Base-by-base conservation (phyloP, 306 rosid genomes). In the Hylodesmum podocarpum region DNA sequence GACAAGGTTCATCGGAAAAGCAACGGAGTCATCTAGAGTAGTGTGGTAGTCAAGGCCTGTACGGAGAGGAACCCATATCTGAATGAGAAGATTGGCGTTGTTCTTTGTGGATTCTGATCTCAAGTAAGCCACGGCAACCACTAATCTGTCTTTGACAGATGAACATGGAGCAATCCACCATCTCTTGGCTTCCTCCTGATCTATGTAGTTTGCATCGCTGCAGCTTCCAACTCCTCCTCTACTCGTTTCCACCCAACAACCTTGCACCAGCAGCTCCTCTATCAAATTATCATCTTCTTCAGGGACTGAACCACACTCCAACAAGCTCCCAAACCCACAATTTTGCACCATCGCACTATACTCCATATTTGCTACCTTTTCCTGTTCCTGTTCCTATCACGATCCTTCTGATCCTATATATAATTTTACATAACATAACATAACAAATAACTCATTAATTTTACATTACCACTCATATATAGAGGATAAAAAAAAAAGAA, bases 21-120 rank as follows among this genome's bases (percentile, higher is more conserved):
- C n/a, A n/a, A n/a, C n/a, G n/a, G 8, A 4, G 5, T 61, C 78
- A 7, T 72, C 67, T 1, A 27, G 16, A 16, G 76, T 50, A 15
- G 63, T 54, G 39, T 80, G 83, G 10, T 44, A 62, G 19, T 78
- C 69, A 28, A 10, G 50, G 6, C 66, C 68, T 64, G 62, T 74
- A 8, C 69, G 44, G 5, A 64, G 50, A 0, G 92, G 92, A 16
- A 88, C 87, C 92, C 95, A 88, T 47, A 90, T 71, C 77, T 90
- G 92, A 66, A 90, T 80, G 7, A 80, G 66, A 0, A 79, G 77
- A 54, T 84, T 83, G 34, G 47, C 43, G 28, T 78, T 72, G 28
- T 78, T 72, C 65, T 72, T 86, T 1, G 84, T 82, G 54, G 75
- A 74, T 16, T 89, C 87, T 75, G n/a, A n/a, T n/a, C 79, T 82